Evolutionary conservation across 257 asterid species (phyloP), one percentile per base, ranked within the genome.

Genomic region (Solanum okadae): DNA sequence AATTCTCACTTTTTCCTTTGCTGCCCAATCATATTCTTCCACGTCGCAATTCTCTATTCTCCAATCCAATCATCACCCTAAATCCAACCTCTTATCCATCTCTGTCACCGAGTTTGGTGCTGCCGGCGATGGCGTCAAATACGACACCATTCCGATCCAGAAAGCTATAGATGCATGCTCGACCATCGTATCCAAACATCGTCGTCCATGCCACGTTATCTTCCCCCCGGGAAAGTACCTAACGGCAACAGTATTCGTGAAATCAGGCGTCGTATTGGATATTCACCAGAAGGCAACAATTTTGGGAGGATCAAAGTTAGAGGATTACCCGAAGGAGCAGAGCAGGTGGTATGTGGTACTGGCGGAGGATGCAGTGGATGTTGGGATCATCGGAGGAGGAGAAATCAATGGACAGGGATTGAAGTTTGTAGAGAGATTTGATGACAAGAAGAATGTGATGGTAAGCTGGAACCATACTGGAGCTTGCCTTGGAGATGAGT

Each of bases 331-430:
- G 27, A 88, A 85, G 72, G 90, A 92, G 91, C 93, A 88, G 83
- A 94, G 91, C 11, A 90, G 52, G 87, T 97, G 99, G 99, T 96
- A 96, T 91, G 98, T 97, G 82, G 93, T 97, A 89, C 29, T 93
- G 93, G 99, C 98, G 90, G 96, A 95, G 92, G 87, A 91, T 34
- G 95, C 91, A 90, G 92, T 16, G 91, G 94, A 94, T 33, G 96
- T 95, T 83, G 98, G 98, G 86, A 96, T 97, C 85, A 95, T 96
- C 56, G 98, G 99, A 87, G 98, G 98, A 79, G 98, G 99, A 76
- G 98, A 94, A 94, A 93, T 97, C 88, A 95, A 97, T 89, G 99
- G 99, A 6, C 99, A 97, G 92, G 98, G 99, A 34, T 85, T 92
- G 95, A 72, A 92, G 89, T 97, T 95, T 84, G 98, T 97, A 85